Conservation (phyloP, 1,284 basidiomycete genomes). For the Puccinia novopanici region DNA sequence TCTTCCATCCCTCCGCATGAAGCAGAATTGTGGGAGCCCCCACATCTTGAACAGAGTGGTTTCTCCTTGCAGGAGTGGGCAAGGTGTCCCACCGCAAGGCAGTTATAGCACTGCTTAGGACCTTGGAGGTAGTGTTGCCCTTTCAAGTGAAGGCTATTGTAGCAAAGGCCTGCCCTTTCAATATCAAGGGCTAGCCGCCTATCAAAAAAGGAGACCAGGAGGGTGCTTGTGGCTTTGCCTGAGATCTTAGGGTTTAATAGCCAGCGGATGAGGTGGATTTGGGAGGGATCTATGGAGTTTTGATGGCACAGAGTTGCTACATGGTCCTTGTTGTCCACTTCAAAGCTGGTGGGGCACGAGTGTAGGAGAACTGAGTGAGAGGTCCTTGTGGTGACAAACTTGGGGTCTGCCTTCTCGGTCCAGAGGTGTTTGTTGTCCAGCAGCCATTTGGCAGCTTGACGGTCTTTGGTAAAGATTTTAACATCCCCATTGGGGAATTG, state of each 20-base stretch:
- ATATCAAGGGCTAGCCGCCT: neutral
- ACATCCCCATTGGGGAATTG: neutral
- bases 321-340: neutral
- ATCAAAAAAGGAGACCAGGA: neutral
- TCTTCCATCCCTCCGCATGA: neutral
- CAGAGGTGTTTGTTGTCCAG: neutral
- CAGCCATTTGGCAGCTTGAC: neutral
- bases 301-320: neutral
- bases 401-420: neutral
- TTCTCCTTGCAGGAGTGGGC: neutral
- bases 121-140: neutral
- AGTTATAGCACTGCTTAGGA: slow-evolving; percentile 15
- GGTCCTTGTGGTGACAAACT: neutral
- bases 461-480: neutral
- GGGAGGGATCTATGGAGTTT: neutral
- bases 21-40: neutral
- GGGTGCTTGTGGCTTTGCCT: neutral
- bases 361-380: neutral
- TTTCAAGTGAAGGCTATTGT: neutral
- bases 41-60: neutral
- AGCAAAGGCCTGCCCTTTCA: neutral
- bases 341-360: slow-evolving; percentile 5
- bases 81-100: neutral
- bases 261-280: neutral
- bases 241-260: no score